Percentiles rank a stretch among this genome's conserved stretches.
Evolutionary conservation across 2,329 filamentous ascomycete species (phyloP).

Genomic region (Aspergillus cejpii): DNA sequence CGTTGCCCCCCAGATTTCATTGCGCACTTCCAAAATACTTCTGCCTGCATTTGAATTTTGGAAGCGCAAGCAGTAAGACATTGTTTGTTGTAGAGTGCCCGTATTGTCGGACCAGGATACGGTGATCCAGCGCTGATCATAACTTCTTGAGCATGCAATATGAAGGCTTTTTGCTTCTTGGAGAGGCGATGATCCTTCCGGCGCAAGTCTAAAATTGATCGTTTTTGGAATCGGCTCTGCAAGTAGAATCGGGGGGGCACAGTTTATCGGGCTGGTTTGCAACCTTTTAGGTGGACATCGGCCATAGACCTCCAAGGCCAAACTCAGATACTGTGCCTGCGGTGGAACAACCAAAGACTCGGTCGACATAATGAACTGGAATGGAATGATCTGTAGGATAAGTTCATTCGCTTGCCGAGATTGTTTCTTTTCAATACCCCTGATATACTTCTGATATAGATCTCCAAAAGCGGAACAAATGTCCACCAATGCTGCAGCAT

Average conservation of each 20-base stretch:
- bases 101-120: constrained; percentile 55
- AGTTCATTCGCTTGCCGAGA: constrained; percentile 41
- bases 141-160: constrained; percentile 51
- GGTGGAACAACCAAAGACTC: constrained; percentile 48
- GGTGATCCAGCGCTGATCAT: constrained; percentile 52
- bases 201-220: constrained; percentile 50
- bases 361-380: constrained; percentile 48
- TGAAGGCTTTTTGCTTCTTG: constrained; percentile 54
- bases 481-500: constrained; percentile 42
- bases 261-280: constrained; percentile 37
- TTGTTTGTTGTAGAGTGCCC: constrained; percentile 48
- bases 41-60: constrained; percentile 27
- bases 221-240: constrained; percentile 48
- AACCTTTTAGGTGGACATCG: constrained; percentile 47
- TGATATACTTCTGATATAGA: constrained; percentile 50
- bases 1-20: constrained; percentile 54
- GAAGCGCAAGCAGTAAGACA: constrained; percentile 50
- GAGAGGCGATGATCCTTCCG: constrained; percentile 50
- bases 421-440: constrained; percentile 30
- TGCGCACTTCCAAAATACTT: constrained; percentile 45
- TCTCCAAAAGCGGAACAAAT: constrained; percentile 53
- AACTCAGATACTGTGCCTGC: constrained; percentile 42
- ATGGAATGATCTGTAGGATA: constrained; percentile 53
- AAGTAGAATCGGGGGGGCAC: constrained; percentile 50
- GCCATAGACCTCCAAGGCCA: constrained; percentile 54